Evolutionary conservation across 495 filamentous ascomycete genomes (phyloP), one percentile per base, ranked within the genome.

Genomic region (Penicillium verhagenii): DNA sequence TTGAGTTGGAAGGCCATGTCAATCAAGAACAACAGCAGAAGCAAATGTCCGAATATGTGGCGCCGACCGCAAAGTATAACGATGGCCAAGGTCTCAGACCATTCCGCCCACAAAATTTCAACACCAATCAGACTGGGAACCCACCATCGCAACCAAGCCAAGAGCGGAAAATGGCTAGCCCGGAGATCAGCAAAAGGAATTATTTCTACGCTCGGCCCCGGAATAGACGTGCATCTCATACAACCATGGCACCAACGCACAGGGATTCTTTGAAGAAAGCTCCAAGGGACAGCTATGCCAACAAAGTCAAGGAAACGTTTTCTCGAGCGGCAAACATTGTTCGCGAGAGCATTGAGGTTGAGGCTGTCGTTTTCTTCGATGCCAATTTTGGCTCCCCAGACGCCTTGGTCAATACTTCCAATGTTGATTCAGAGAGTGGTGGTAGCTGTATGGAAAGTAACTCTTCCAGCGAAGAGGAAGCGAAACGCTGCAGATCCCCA

Each of bases 341-440:
- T 37, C 69, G 79, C 20, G 75, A 81, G 54, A 68, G 75, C 11
- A 73, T 80, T 24, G 73, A 76, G 19, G 72, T 77, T 8, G 78
- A 80, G 6, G 79, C 76, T 0, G 71, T 74, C 10, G 48, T 79
- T 9, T 81, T 77, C 52, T 66, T 78, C n/a, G 73, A 82, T 56
- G 79, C 78, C 18, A 74, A 77, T 21, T 63, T 63, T 26, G 19
- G 46, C 18, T 55, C 52, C 19, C 46, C 28, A 14, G 46, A 50
- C 25, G 45, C 54, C 24, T 47, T 57, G 21, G 50, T 61, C 13
- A 33, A 53, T 37, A n/a, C 28, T 39, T n/a, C 44, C 7, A 50
- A 50, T 29, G 56, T 52, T 13, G 59, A 62, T 14, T 33, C 43
- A 10, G 59, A 62, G 7, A 50, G 47, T 25, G 59, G 58, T 3